Evolutionary conservation across 805 yeast genomes (phyloP), one percentile per base, ranked within the genome.

Genomic region (Candida alai): DNA sequence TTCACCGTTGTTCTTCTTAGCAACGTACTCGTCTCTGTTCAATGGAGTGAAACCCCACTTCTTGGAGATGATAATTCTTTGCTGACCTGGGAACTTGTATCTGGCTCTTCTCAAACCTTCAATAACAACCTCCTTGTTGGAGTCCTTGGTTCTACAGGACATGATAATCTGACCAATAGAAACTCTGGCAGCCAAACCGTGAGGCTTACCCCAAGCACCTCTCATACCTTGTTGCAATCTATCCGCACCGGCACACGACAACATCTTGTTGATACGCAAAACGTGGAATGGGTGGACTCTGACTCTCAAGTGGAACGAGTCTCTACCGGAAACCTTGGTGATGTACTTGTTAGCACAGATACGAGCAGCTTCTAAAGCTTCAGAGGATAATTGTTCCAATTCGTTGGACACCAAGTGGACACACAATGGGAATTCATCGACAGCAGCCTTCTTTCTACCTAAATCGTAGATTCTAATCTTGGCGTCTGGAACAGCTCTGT

Each of bases 181-280:
- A 70, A 93, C 97, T 74, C 98, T 88, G 62, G 98, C 98, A 61
- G 97, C 98, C 65, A 88, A 79, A 80, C 98, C 98, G 63, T 89
- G 96, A 64, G 98, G 98, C 80, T 93, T 93, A 88, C 98, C 98
- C 97, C 97, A 93, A 69, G 98, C 98, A 81, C 95, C 95, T 87
- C 98, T 90, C 98, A 93, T 93, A 89, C 98, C 98, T 79, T 93
- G 97, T 80, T 93, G 98, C 76, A 93, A 83, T 85, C 98, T 88
- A 90, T 93, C 98, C 70, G 98, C 98, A 86, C 98, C 98, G 78
- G 98, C 98, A 81, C 98, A 93, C 67, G 98, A 93, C 96, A 93
- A 88, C 98, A 93, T 93, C 87, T 93, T 93, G 93, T 93, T 93
- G 80, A 93, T 93, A 78, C 98, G 84, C 73, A 93, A 82, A 57